Evolutionary conservation across 768 basidiomycete genomes (phyloP), one percentile per base, ranked within the genome.

Genomic region (Dendrothele bispora): DNA sequence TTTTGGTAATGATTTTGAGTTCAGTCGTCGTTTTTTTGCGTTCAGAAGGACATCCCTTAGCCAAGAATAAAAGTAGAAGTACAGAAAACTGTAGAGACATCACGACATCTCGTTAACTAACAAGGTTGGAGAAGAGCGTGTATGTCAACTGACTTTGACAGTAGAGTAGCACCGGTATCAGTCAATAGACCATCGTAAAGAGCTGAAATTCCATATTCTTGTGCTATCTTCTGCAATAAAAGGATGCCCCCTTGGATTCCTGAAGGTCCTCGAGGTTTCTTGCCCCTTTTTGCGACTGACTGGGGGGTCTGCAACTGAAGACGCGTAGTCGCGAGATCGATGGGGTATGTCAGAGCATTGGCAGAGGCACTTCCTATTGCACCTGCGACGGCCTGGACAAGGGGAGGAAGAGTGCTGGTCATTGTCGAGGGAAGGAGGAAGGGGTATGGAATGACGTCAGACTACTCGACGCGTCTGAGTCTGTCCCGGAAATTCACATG

Each of bases 391-490:
- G 82, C 82, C 54, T 84, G 82, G 1, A 78, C 71, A 12, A 83
- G 66, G 4, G 83, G 83, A 3, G 82, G 80, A 2, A 85, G 69
- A 0, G 75, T 72, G 48, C 77, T 79, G 7, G 82, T 79, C 81
- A 83, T 83, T 51, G 56, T 58, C 7, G 12, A 5, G 30, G 10
- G 10, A n/a, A 32, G 30, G n/a, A 32, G 30, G 10, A n/a, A 10
- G 30, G 30, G 30, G 30, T 10, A 32, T 10, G 30, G 30, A 32
- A 10, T n/a, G 30, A 32, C 30, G 30, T 32, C 30, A 32, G 10
- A 10, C 30, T n/a, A n/a, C n/a, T n/a, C n/a, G n/a, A n/a, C n/a
- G n/a, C n/a, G n/a, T n/a, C n/a, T n/a, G n/a, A n/a, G n/a, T n/a
- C n/a, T n/a, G n/a, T n/a, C n/a, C n/a, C n/a, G n/a, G n/a, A n/a